Percentiles rank a stretch among this genome's conserved stretches.
phyloP scores from a whole-genome alignment of 768 basidiomycete species.

The Hortiboletus campestris region DNA sequence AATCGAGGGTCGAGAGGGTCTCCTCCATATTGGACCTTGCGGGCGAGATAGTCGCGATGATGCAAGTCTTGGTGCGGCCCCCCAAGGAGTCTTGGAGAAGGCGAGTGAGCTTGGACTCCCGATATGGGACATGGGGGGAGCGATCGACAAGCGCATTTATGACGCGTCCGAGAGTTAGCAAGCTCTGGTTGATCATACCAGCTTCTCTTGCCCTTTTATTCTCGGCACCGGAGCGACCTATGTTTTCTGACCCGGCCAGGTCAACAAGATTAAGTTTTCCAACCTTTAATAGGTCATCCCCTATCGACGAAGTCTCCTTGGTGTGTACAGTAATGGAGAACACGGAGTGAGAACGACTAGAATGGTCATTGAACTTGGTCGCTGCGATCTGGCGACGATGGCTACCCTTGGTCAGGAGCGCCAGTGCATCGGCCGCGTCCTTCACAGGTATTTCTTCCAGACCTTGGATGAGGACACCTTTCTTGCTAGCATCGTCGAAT shows the following conservation, averaged over 20 bases:
- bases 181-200: conserved; percentile 97
- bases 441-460: conserved; percentile 87
- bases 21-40: conserved; percentile 94
- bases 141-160: conserved; percentile 95
- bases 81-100: conserved; percentile 98
- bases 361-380: conserved; percentile 97
- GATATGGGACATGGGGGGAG: conserved; percentile 90
- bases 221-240: conserved; percentile 92
- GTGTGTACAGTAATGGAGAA: conserved; percentile 95
- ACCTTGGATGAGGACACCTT: conserved; percentile 91
- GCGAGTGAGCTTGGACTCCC: conserved; percentile 96
- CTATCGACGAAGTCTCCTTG: conserved; percentile 74
- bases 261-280: conserved; percentile 98
- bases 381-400: conserved; percentile 89
- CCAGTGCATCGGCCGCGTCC: conserved; percentile 78
- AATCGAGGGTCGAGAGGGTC: conserved; percentile 95
- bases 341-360: conserved; percentile 95
- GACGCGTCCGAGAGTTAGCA: conserved; percentile 94
- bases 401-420: conserved; percentile 84
- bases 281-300: conserved; percentile 87
- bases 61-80: conserved; percentile 94
- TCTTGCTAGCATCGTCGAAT: conserved; percentile 87
- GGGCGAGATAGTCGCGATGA: conserved; percentile 95
- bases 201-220: conserved; percentile 94
- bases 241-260: conserved; percentile 95